Evolutionary conservation across 2,329 filamentous ascomycete genomes (phyloP).

Genomic region (Fusarium equiseti): DNA sequence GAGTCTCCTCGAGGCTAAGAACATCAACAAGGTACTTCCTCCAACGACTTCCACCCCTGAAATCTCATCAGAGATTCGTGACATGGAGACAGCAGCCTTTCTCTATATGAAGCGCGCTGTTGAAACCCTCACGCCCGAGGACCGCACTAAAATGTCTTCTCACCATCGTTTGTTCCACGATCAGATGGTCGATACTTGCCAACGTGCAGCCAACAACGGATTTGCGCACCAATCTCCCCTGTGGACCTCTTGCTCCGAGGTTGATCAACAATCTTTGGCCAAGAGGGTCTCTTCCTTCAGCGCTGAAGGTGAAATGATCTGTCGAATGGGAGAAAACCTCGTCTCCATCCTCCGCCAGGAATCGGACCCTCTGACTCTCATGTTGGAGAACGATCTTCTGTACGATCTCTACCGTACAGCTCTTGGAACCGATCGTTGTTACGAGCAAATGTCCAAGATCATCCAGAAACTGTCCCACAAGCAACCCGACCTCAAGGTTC

Average conservation of each 20-base stretch:
- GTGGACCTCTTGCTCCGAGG: neutral
- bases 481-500: neutral
- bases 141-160: neutral
- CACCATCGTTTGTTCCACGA: neutral
- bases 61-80: neutral
- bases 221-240: neutral
- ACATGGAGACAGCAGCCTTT: neutral
- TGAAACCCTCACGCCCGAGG: neutral
- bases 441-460: constrained; percentile 2
- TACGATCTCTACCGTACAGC: neutral
- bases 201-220: neutral
- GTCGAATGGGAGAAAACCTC: constrained; percentile 1
- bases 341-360: neutral
- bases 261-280: neutral
- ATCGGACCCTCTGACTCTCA: neutral
- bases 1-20: neutral
- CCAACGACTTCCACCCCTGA: neutral
- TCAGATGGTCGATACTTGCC: neutral
- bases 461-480: neutral
- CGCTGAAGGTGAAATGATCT: neutral
- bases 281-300: neutral
- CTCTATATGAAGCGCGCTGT: neutral
- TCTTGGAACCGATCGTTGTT: neutral
- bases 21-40: neutral
- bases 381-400: neutral